These are phyloP conservation scores for Hypoxylon sp. DNA, from an alignment of 2,329 filamentous ascomycete genomes.

Conservation along the genomic window DNA sequence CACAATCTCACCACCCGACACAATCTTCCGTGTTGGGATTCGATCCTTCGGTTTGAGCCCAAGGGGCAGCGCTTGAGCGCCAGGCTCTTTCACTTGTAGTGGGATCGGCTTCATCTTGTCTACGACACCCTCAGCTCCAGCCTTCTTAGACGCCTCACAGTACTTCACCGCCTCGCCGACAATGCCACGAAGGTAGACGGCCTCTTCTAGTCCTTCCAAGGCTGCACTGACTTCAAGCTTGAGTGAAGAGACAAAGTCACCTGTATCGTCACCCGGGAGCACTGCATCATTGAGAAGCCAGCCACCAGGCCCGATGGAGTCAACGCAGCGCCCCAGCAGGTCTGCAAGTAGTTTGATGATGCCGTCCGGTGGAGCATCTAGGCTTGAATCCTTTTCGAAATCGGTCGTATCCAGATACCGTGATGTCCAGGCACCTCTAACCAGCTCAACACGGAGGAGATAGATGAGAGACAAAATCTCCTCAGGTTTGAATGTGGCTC, in stretches of 20 bases:
- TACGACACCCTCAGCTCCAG: constrained; percentile 43
- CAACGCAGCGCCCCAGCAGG: constrained; percentile 79
- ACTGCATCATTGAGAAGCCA: constrained; percentile 77
- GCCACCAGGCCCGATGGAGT: constrained; percentile 80
- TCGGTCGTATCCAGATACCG: constrained; percentile 74
- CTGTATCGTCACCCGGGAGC: constrained; percentile 67
- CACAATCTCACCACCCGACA: constrained; percentile 78
- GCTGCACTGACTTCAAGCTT: constrained; percentile 79
- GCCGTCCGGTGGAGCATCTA: constrained; percentile 71
- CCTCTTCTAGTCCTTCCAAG: constrained; percentile 80
- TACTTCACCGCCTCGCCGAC: constrained; percentile 78
- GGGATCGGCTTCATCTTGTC: constrained; percentile 62
- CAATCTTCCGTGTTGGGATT: constrained; percentile 70
- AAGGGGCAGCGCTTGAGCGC: constrained; percentile 73
- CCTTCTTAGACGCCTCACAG: constrained; percentile 59
- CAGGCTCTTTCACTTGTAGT: constrained; percentile 62
- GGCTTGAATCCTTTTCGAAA: constrained; percentile 63
- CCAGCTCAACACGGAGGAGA: constrained; percentile 79
- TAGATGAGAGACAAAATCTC: constrained; percentile 81
- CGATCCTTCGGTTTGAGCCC: constrained; percentile 75
- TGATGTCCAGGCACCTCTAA: constrained; percentile 82
- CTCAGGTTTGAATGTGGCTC: constrained; percentile 73
- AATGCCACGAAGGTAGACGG: constrained; percentile 73
- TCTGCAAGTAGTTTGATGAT: constrained; percentile 80
- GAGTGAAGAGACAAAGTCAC: constrained; percentile 76